Percentiles rank a stretch among this genome's conserved stretches.
Conservation (phyloP, 441 rosid species). For the Breynia disticha region DNA sequence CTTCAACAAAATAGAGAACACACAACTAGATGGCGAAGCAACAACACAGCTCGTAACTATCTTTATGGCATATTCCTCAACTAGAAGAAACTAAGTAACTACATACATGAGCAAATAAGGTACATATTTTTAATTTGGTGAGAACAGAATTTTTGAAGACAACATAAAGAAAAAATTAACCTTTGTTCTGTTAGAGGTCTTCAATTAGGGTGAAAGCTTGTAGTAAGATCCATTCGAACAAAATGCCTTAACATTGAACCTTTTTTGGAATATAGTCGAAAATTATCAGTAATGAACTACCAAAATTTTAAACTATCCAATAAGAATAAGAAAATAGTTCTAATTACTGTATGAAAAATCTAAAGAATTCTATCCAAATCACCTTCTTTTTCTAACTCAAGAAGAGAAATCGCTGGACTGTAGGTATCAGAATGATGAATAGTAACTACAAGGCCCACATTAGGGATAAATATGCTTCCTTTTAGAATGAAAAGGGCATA, state of each 20-base stretch:
- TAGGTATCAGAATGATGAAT: conserved; percentile 65
- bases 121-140: not conserved
- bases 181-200: conserved; percentile 99
- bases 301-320: too few relatives aligned
- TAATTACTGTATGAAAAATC: not conserved
- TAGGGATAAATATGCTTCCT: conserved; percentile 67
- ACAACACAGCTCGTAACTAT: too few relatives aligned
- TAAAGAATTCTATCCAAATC: conserved; percentile 5
- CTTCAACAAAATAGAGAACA: too few relatives aligned
- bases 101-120: too few relatives aligned
- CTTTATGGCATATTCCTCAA: too few relatives aligned
- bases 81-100: too few relatives aligned
- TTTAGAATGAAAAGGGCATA: conserved; percentile 62
- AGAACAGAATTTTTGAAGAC: not conserved
- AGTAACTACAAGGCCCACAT: conserved; percentile 89
- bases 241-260: conserved; percentile 82
- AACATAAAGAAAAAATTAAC: conserved; percentile 29
- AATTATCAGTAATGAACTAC: conserved; percentile 4
- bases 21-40: too few relatives aligned
- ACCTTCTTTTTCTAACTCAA: conserved; percentile 99
- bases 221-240: conserved; percentile 75
- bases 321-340: conserved; percentile 11
- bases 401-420: conserved; percentile 93
- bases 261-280: conserved; percentile 52
- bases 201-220: conserved; percentile 78